Evolutionary conservation across 192 early-diverging fungal species (phyloP).

Genomic region (Radiomyces spectabilis): DNA sequence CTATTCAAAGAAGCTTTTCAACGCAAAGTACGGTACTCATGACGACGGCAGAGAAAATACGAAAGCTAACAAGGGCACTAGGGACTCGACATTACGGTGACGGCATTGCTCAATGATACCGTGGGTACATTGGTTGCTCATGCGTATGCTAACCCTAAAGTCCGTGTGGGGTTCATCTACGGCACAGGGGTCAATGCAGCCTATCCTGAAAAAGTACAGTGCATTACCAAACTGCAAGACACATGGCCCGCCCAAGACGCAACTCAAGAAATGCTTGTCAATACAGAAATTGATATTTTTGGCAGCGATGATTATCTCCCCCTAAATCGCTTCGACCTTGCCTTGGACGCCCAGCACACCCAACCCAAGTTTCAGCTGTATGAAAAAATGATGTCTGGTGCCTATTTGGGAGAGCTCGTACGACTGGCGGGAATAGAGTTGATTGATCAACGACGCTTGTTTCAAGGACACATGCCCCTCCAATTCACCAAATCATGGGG

Average conservation of each 20-base stretch:
- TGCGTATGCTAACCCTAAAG: slow-evolving; percentile 74
- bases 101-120: slow-evolving; percentile 93
- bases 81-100: slow-evolving; percentile 63
- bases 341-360: slow-evolving; percentile 70
- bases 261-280: slow-evolving; percentile 75
- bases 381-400: slow-evolving; percentile 95
- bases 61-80: no score
- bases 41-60: no score
- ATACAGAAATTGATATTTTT: slow-evolving; percentile 92
- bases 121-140: slow-evolving; percentile 87
- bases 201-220: slow-evolving; percentile 74
- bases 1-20: slow-evolving; percentile 74
- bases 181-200: slow-evolving; percentile 96
- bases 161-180: slow-evolving; percentile 81
- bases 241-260: slow-evolving; percentile 39
- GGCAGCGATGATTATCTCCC: slow-evolving; percentile 72
- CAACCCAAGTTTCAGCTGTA: slow-evolving; percentile 83
- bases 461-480: slow-evolving; percentile 53
- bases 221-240: slow-evolving; percentile 62
- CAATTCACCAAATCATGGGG: slow-evolving; percentile 48
- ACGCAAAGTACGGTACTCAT: slow-evolving; percentile 47
- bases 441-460: slow-evolving; percentile 66
- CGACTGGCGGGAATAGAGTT: slow-evolving; percentile 76
- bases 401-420: slow-evolving; percentile 88
- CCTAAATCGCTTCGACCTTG: slow-evolving; percentile 75